A percentile compares a stretch with the other conserved stretches of the same genome.
These are phyloP conservation scores for Aspergillus spinulosporus DNA, from an alignment of 2,329 filamentous ascomycete species.

Conservation along the genomic window DNA sequence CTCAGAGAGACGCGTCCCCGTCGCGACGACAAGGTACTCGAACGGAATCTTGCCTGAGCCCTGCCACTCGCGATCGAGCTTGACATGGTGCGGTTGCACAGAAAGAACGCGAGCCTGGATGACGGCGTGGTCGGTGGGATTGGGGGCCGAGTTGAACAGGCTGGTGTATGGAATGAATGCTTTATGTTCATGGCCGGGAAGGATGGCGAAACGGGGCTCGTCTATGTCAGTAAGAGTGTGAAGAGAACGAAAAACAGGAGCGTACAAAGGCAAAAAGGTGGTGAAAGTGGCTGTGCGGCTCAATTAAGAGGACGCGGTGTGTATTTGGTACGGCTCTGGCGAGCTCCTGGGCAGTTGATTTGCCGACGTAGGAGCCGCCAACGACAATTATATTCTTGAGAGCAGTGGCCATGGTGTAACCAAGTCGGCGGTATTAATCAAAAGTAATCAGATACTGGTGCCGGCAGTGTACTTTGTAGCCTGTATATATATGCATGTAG, in stretches of 20 bases:
- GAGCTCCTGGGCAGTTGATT: constrained; percentile 38
- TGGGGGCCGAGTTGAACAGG: constrained; percentile 28
- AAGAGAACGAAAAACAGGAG: constrained; percentile 2
- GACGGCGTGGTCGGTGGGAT: constrained; percentile 25
- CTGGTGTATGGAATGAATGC: constrained; percentile 38
- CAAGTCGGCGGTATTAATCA: too few species aligned
- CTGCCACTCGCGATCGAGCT: constrained; percentile 39
- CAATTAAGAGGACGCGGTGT: constrained; percentile 37
- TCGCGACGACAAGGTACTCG: constrained; percentile 37
- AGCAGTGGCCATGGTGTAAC: constrained; percentile 27
- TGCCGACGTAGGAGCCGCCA: constrained; percentile 41
- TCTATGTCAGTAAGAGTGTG: background rate
- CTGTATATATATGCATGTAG: background rate
- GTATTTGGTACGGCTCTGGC: constrained; percentile 36
- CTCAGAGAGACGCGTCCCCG: constrained; percentile 34
- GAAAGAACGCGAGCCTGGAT: constrained; percentile 37
- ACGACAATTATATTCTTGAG: constrained; percentile 39
- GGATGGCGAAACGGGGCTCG: constrained; percentile 37
- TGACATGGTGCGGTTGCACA: constrained; percentile 28
- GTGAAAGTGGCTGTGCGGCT: constrained; percentile 40
- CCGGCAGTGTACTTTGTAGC: constrained; percentile 11
- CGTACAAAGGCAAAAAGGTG: constrained; percentile 39
- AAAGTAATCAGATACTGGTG: constrained; percentile 2
- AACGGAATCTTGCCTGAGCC: constrained; percentile 34
- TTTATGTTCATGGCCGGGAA: constrained; percentile 39